Evolutionary conservation across 495 filamentous ascomycete species (phyloP).

Genomic region (Cercophora samala): DNA sequence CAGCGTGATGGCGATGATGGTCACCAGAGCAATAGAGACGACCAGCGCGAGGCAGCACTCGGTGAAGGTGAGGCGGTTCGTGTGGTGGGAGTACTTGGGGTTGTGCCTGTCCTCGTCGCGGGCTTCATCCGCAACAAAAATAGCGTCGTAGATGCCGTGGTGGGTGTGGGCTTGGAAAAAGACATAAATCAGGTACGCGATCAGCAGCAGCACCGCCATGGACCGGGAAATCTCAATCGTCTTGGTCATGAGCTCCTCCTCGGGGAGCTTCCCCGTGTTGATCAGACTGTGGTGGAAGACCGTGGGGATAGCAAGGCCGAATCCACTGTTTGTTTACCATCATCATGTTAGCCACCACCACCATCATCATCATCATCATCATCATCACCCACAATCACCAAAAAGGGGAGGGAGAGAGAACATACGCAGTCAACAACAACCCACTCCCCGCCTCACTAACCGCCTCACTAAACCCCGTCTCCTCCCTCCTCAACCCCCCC

Average conservation of each 20-base stretch:
- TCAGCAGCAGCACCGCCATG: conserved; percentile 71
- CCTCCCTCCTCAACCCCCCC: conserved; percentile 63
- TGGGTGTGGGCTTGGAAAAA: conserved; percentile 82
- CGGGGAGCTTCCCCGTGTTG: conserved; percentile 30
- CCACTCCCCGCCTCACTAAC: conserved; percentile 80
- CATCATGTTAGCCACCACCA: background rate
- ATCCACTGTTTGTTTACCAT: conserved; percentile 43
- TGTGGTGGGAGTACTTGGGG: conserved; percentile 44
- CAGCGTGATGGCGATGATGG: conserved; percentile 75
- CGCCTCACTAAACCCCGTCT: conserved; percentile 68
- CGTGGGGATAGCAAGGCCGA: conserved; percentile 79
- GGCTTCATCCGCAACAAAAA: conserved; percentile 66
- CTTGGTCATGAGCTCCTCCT: conserved; percentile 42
- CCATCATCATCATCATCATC: too few relatives aligned
- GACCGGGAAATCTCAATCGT: conserved; percentile 69
- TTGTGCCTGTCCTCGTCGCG: conserved; percentile 65
- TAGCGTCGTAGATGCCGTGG: conserved; percentile 65
- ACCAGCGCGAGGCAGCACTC: conserved; percentile 68
- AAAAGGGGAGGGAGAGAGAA: conserved; percentile 9
- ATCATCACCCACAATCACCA: background rate
- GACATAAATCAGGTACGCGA: conserved; percentile 74
- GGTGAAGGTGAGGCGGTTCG: conserved; percentile 72
- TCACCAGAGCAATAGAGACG: conserved; percentile 68
- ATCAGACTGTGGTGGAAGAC: conserved; percentile 65
- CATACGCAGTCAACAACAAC: conserved; percentile 71